Conservation (phyloP, 129 eudicot genomes). For the Lactuca sativa region DNA sequence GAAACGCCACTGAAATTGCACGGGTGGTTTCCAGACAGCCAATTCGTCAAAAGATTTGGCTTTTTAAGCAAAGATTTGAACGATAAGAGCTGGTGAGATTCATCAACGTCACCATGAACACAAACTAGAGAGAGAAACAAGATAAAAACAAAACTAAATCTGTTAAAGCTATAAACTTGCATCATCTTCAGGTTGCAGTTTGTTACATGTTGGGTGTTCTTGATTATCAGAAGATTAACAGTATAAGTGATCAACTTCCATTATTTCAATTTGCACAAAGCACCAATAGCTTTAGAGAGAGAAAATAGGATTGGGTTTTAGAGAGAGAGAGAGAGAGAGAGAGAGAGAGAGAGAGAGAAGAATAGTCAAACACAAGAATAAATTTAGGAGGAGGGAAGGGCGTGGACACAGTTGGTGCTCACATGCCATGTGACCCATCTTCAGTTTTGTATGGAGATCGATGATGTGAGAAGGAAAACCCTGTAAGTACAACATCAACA, state of each 20-base stretch:
- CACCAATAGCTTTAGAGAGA: slow-evolving; percentile 19
- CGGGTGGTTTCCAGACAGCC: slow-evolving; percentile 37
- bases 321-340: slow-evolving; percentile 28
- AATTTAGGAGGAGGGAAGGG: slow-evolving; percentile 4
- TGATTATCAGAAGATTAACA: not conserved
- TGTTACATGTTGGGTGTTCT: not conserved
- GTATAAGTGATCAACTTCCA: slow-evolving; percentile 5
- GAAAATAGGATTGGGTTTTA: slow-evolving; percentile 20
- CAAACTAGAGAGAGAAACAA: slow-evolving; percentile 6
- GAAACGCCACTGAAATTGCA: slow-evolving; percentile 50
- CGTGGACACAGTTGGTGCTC: slow-evolving; percentile 57
- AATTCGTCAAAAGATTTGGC: slow-evolving; percentile 36
- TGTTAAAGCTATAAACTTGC: slow-evolving; percentile 32
- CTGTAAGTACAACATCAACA: not conserved
- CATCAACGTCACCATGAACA: slow-evolving; percentile 30
- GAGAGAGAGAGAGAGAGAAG: slow-evolving; percentile 36
- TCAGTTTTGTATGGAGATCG: not conserved
- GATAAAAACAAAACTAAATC: slow-evolving; percentile 8
- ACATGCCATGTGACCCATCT: slow-evolving; percentile 80
- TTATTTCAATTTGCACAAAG: not conserved
- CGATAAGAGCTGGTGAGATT: slow-evolving; percentile 50
- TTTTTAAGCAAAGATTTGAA: slow-evolving; percentile 51
- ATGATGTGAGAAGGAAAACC: not conserved
- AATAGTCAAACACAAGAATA: slow-evolving; percentile 34
- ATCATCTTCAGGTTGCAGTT: slow-evolving; percentile 25